A percentile compares a stretch with the other conserved stretches of the same genome.
Conservation (phyloP, 2,329 filamentous ascomycete genomes). For the Aureobasidium sp. region DNA sequence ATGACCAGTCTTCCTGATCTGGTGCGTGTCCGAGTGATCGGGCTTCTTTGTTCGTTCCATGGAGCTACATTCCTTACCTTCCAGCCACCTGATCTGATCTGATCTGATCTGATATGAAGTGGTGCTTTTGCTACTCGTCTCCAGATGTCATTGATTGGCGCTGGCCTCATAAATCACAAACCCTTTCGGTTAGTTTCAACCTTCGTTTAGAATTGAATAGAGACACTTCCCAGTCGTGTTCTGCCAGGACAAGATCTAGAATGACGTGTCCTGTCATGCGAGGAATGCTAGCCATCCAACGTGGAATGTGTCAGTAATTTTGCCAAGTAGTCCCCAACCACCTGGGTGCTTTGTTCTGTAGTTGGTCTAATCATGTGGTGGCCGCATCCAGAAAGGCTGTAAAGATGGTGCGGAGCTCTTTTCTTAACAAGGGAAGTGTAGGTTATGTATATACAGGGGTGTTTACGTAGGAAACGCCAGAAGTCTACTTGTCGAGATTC, state of each 20-base stretch:
- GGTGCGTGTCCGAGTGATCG: not conserved
- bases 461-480: not conserved
- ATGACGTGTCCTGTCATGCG: not conserved
- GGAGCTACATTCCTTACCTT: not conserved
- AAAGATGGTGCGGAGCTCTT: not conserved
- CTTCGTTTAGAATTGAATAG: not conserved
- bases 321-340: not conserved
- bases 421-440: not conserved
- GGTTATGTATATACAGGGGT: not conserved
- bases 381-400: not conserved
- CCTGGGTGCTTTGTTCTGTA: not conserved
- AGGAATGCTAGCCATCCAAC: not conserved
- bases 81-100: not conserved
- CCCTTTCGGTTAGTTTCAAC: not conserved
- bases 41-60: not conserved
- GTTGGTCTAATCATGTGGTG: not conserved
- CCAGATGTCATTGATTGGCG: not conserved
- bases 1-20: not conserved
- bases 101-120: not conserved
- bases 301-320: not conserved
- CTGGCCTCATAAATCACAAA: not conserved
- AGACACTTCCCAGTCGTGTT: not conserved
- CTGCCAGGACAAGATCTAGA: too few relatives aligned
- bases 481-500: conserved; percentile 33
- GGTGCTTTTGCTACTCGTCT: not conserved